These are phyloP conservation scores for Meira miltonrushii DNA, from an alignment of 1,284 basidiomycete species.

Conservation along the genomic window DNA sequence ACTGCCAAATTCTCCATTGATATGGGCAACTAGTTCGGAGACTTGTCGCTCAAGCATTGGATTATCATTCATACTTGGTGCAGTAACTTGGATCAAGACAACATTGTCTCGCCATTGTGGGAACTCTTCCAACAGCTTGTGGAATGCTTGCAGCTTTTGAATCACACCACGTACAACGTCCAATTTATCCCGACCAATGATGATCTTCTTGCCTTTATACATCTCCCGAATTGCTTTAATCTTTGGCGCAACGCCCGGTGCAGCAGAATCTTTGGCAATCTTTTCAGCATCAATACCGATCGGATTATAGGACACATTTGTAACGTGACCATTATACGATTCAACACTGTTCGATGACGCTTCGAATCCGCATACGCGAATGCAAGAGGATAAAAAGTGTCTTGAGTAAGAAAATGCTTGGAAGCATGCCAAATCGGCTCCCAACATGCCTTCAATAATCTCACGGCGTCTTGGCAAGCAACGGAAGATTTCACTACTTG, in stretches of 20 bases:
- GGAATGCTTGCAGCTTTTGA: conserved; percentile 94
- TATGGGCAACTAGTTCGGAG: conserved; percentile 88
- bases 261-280: conserved; percentile 72
- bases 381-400: conserved; percentile 89
- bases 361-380: conserved; percentile 93
- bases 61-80: conserved; percentile 86
- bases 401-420: conserved; percentile 93
- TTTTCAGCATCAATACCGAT: conserved; percentile 95
- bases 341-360: conserved; percentile 71
- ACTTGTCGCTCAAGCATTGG: conserved; percentile 90
- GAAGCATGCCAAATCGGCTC: conserved; percentile 92
- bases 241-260: conserved; percentile 81
- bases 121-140: conserved; percentile 86
- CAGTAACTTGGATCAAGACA: conserved; percentile 74
- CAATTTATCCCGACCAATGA: conserved; percentile 96
- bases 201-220: conserved; percentile 97
- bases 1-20: conserved; percentile 92
- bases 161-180: conserved; percentile 96
- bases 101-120: conserved; percentile 91
- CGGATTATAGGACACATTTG: conserved; percentile 81
- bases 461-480: conserved; percentile 82
- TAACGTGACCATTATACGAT: conserved; percentile 81
- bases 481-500: conserved; percentile 90
- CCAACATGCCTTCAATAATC: conserved; percentile 95
- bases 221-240: conserved; percentile 74